phyloP scores from a whole-genome alignment of 75 land plant genomes.

The Pinus tabuliformis region DNA sequence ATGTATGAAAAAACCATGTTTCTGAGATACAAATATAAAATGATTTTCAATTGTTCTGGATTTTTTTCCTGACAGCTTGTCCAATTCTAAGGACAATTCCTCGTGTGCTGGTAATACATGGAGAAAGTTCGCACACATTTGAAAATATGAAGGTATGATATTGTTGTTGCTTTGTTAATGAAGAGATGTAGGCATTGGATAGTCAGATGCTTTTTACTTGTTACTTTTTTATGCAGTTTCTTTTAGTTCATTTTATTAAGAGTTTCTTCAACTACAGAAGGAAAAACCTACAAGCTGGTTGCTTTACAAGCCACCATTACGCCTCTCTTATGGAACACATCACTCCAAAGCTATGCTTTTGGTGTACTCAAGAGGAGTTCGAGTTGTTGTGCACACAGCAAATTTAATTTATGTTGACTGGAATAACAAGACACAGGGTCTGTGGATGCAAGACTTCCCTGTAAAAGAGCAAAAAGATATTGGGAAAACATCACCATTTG shows the following conservation, averaged over 20 bases:
- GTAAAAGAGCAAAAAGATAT: slow-evolving; percentile 47
- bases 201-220: background rate
- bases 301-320: slow-evolving; percentile 84
- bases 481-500: slow-evolving; percentile 50
- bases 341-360: slow-evolving; percentile 99
- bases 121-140: slow-evolving; percentile 65
- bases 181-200: background rate
- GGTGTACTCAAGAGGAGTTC: slow-evolving; percentile 81
- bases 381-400: slow-evolving; percentile 92
- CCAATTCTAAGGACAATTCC: slow-evolving; percentile 65
- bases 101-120: slow-evolving; percentile 83
- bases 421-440: slow-evolving; percentile 98
- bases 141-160: slow-evolving; percentile 66
- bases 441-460: slow-evolving; percentile 99
- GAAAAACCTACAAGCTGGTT: slow-evolving; percentile 73
- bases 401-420: slow-evolving; percentile 93
- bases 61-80: slow-evolving; percentile 58
- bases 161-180: background rate
- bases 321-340: slow-evolving; percentile 94
- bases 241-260: background rate
- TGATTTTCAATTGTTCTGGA: slow-evolving; percentile 5
- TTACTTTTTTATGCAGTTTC: background rate
- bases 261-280: slow-evolving; percentile 32
- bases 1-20: background rate
- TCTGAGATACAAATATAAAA: background rate